Evolutionary conservation across 2,329 filamentous ascomycete species (phyloP), one percentile per base, ranked within the genome.

Genomic region (Lasiodiplodia hormozganensis): DNA sequence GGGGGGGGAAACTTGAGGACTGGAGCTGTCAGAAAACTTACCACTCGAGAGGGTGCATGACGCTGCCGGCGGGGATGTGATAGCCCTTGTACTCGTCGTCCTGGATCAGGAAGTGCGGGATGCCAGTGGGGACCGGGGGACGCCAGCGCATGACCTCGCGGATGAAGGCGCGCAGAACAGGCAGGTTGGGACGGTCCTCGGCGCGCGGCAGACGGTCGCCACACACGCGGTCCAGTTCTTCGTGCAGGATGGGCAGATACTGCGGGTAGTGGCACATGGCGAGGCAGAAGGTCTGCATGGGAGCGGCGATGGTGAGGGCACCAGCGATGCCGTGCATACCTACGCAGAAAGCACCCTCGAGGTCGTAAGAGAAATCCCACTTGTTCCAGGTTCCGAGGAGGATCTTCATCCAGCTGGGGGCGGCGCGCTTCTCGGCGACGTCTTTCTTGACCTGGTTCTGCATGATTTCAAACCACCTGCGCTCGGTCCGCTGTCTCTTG

Each of bases 21-120:
- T 8, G 10, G 14, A 7, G 23, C 23, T 34, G 25, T n/a, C 4
- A 21, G 49, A 49, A 28, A 43, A 71, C 77, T 76, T 71, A 81
- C 81, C 81, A 83, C 71, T 82, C 80, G 31, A 81, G 76, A 5
- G 81, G 78, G 69, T 83, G 81, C 65, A 83, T 78, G 6, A 79
- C 79, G 62, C 80, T 82, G 2, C 87, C 87, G n/a, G 83, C 84
- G 11, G 86, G 86, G 62, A 89, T 88, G 69, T 83, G 82, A 76
- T 86, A 85, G 40, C 83, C 86, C 23, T 85, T 79, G 72, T 89
- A 89, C 12, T 83, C 78, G 67, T 89, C 87, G 60, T 89, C 87
- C 57, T 84, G 75, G 1, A 85, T 79, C 16, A 85, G 81, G 54
- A 78, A 82, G 74, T 89, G 87, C 2, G 87, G 87, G 43, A 89